phyloP scores from a whole-genome alignment of 2,329 filamentous ascomycete genomes.

The Aspergillus persii region DNA sequence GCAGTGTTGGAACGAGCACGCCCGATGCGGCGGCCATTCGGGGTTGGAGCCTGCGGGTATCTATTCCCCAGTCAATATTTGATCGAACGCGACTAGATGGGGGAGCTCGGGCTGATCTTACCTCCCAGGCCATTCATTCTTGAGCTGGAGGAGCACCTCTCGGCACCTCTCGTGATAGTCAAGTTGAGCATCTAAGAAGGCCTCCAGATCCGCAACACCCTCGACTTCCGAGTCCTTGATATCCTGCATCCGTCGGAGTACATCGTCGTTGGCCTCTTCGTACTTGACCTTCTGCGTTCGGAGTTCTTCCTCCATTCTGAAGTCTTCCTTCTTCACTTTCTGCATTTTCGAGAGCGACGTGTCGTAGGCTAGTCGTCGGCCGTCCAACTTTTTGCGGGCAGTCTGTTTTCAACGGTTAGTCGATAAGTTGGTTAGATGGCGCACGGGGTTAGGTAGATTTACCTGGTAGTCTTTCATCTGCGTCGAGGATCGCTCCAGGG shows the following conservation, averaged over 20 bases:
- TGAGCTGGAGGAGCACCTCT: constrained; percentile 72
- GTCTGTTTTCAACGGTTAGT: constrained; percentile 46
- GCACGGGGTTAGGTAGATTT: constrained; percentile 17
- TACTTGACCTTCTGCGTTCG: constrained; percentile 91
- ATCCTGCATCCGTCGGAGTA: constrained; percentile 88
- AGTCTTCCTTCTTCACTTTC: constrained; percentile 91
- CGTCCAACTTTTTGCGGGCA: constrained; percentile 92
- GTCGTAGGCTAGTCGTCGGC: constrained; percentile 83
- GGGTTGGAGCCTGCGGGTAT: constrained; percentile 24
- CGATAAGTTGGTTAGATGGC: background rate
- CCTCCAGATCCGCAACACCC: constrained; percentile 72
- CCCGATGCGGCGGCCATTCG: constrained; percentile 41
- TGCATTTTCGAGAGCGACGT: constrained; percentile 86
- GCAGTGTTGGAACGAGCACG: constrained; percentile 64
- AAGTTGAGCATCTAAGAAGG: constrained; percentile 84
- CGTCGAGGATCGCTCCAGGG: constrained; percentile 80
- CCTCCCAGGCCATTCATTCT: constrained; percentile 67
- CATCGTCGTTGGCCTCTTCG: constrained; percentile 91
- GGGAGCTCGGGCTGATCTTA: background rate
- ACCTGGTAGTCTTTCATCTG: constrained; percentile 99
- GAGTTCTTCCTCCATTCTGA: constrained; percentile 87
- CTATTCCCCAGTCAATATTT: constrained; percentile 13
- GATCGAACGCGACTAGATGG: no score
- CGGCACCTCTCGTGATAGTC: constrained; percentile 88
- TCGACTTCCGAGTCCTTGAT: constrained; percentile 90